Conservation (phyloP, 1,284 basidiomycete genomes). For the Cutaneotrichosporon cavernicola region DNA sequence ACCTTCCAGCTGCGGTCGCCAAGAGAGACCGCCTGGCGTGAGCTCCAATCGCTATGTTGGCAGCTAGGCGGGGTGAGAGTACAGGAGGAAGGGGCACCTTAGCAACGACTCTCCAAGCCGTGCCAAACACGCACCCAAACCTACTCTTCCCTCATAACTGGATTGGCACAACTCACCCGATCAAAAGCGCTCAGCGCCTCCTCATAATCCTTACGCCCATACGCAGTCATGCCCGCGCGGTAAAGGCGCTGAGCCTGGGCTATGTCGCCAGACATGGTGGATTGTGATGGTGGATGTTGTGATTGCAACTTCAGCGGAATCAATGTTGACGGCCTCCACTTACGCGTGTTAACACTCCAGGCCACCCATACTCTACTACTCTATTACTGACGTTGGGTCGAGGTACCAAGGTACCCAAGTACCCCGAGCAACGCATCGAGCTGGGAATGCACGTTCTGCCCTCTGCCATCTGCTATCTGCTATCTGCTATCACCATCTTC, state of each 20-base stretch:
- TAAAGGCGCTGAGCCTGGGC: conserved; percentile 21
- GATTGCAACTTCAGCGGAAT: neutral
- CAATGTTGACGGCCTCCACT: neutral
- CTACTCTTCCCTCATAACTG: no score
- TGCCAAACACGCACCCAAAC: no score
- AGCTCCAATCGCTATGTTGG: no score
- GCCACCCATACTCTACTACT: neutral
- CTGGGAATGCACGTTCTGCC: no score
- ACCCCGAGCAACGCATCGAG: no score
- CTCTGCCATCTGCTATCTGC: no score
- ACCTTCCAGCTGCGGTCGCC: conserved; percentile 27
- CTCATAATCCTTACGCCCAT: conserved; percentile 16
- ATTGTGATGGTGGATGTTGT: neutral
- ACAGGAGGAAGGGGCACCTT: neutral
- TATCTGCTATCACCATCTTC: no score
- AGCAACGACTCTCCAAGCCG: neutral
- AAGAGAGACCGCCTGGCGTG: conserved; percentile 33
- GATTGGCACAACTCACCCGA: conserved; percentile 22
- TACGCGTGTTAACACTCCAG: neutral
- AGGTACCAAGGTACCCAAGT: no score
- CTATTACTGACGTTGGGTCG: no score
- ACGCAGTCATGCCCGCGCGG: conserved; percentile 19
- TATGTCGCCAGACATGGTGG: conserved; percentile 10
- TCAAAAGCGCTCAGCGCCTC: conserved; percentile 31
- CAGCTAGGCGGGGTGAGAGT: no score